A percentile compares a stretch with the other conserved stretches of the same genome.
phyloP scores from a whole-genome alignment of 2,329 filamentous ascomycete species.

The Metarhizium rileyi region DNA sequence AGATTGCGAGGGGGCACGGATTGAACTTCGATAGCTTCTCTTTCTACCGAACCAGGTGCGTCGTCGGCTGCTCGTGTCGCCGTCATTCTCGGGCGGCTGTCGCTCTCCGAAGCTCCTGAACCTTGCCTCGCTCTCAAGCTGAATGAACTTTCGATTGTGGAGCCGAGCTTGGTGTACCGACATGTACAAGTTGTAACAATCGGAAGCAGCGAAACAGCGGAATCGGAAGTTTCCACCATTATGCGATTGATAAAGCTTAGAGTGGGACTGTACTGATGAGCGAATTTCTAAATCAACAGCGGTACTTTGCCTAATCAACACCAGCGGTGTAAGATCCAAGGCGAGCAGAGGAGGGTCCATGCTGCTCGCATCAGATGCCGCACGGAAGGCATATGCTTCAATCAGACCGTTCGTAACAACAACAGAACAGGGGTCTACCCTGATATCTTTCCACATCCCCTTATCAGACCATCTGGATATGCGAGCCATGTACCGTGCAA shows the following conservation, averaged over 20 bases:
- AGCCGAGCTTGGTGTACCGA: slow-evolving; percentile 83
- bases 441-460: slow-evolving; percentile 51
- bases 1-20: slow-evolving; percentile 53
- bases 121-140: slow-evolving; percentile 54
- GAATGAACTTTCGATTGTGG: slow-evolving; percentile 82
- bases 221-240: slow-evolving; percentile 77
- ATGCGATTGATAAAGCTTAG: slow-evolving; percentile 53
- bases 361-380: slow-evolving; percentile 18
- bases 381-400: slow-evolving; percentile 40
- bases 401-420: slow-evolving; percentile 49
- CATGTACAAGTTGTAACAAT: slow-evolving; percentile 74
- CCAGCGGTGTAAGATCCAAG: slow-evolving; percentile 82
- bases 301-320: slow-evolving; percentile 82
- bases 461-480: slow-evolving; percentile 55
- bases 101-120: slow-evolving; percentile 62
- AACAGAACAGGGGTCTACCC: slow-evolving; percentile 41
- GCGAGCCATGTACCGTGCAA: slow-evolving; percentile 38
- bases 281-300: slow-evolving; percentile 90
- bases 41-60: slow-evolving; percentile 52
- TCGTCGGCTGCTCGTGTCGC: slow-evolving; percentile 34
- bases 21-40: slow-evolving; percentile 55
- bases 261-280: slow-evolving; percentile 67
- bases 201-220: slow-evolving; percentile 64
- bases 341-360: slow-evolving; percentile 46
- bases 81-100: slow-evolving; percentile 37